A percentile compares a stretch with the other conserved stretches of the same genome.
These are phyloP conservation scores for Ogataea allantospora DNA, from an alignment of 805 yeast genomes.

Conservation along the genomic window DNA sequence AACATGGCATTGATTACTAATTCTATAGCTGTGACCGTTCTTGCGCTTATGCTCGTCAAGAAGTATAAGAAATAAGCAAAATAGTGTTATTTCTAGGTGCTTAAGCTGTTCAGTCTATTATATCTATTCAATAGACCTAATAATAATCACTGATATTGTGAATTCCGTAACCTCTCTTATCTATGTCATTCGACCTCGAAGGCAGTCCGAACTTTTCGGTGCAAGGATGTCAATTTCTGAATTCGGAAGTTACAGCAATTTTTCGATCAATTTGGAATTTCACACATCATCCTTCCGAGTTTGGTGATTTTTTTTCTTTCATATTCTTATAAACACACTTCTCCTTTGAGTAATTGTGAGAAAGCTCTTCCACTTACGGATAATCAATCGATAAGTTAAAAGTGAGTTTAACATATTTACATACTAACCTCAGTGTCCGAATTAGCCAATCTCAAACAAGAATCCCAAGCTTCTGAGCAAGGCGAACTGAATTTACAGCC, in stretches of 20 bases:
- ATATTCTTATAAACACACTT: slow-evolving; percentile 16
- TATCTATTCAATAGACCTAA: slow-evolving; percentile 11
- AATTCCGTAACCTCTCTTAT: neutral
- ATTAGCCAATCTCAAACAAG: slow-evolving; percentile 23
- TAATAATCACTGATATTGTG: slow-evolving; percentile 8
- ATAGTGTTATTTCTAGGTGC: slow-evolving; percentile 5
- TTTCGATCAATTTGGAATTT: slow-evolving; percentile 18
- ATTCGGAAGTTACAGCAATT: slow-evolving; percentile 9
- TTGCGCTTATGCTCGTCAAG: slow-evolving; percentile 31
- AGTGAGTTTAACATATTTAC: slow-evolving; percentile 12
- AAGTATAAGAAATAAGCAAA: slow-evolving; percentile 33
- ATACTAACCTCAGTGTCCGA: slow-evolving; percentile 24
- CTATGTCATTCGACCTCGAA: neutral
- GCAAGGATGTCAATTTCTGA: slow-evolving; percentile 7
- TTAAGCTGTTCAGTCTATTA: neutral
- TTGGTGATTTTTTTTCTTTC: slow-evolving; percentile 20
- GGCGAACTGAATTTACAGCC: slow-evolving; percentile 24
- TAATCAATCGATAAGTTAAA: slow-evolving; percentile 18
- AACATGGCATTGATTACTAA: slow-evolving; percentile 7
- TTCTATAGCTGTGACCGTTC: slow-evolving; percentile 28
- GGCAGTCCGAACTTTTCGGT: slow-evolving; percentile 1
- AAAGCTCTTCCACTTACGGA: slow-evolving; percentile 16
- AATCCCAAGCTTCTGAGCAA: slow-evolving; percentile 24
- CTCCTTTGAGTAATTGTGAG: slow-evolving; percentile 18
- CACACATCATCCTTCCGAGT: slow-evolving; percentile 21